These are phyloP conservation scores for Sporisorium graminicola DNA, from an alignment of 1,284 basidiomycete genomes.

Conservation along the genomic window DNA sequence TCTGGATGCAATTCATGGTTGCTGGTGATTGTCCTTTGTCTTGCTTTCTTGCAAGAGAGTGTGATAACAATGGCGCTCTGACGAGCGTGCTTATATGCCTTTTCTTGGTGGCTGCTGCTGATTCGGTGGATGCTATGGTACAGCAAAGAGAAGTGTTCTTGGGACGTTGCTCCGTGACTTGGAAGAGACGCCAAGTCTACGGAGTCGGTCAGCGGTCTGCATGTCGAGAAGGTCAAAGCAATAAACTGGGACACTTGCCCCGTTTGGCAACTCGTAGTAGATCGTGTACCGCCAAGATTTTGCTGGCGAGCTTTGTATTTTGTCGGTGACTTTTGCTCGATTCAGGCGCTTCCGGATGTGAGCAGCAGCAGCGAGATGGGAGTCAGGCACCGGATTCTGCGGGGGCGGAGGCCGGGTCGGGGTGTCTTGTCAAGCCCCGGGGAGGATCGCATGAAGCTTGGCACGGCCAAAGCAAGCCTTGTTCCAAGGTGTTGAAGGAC, in stretches of 20 bases:
- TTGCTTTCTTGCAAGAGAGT: neutral
- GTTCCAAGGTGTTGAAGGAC: neutral
- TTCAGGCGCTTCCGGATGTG: neutral
- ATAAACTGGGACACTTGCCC: too few relatives aligned
- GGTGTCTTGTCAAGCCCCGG: neutral
- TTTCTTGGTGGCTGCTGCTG: neutral
- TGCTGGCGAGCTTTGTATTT: too few relatives aligned
- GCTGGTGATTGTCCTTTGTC: neutral
- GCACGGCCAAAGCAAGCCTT: neutral
- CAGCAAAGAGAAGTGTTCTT: neutral
- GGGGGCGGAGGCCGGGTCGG: too few relatives aligned
- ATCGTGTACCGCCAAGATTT: neutral
- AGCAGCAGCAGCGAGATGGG: neutral
- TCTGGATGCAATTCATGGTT: slow-evolving; percentile 8
- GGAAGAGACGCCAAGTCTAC: too few relatives aligned
- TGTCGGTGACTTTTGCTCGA: neutral
- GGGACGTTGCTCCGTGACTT: neutral
- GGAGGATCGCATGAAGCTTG: neutral
- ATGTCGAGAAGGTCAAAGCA: too few relatives aligned
- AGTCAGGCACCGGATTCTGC: neutral
- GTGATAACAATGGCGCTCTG: neutral
- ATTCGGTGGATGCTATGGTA: neutral
- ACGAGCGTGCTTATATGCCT: neutral
- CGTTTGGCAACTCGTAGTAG: neutral
- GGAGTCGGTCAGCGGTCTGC: too few relatives aligned